Evolutionary conservation across 495 filamentous ascomycete species (phyloP).

Genomic region (Cercophora scortea): DNA sequence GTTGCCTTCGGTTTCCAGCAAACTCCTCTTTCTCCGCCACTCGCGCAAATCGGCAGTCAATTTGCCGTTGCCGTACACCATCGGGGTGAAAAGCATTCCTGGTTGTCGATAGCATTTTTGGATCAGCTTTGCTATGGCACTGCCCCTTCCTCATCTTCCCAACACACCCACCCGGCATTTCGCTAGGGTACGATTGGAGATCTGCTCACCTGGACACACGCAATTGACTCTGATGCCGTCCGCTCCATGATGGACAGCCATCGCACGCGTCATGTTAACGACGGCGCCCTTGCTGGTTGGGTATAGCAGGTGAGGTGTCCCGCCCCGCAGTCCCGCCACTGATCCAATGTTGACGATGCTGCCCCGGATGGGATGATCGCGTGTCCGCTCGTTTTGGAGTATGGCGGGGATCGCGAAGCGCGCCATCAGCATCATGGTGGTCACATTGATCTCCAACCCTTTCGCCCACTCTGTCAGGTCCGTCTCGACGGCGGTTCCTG

Average conservation of each 20-base stretch:
- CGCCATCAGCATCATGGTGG: slow-evolving; percentile 51
- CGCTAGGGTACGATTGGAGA: neutral
- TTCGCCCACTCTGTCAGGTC: slow-evolving; percentile 46
- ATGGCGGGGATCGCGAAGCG: slow-evolving; percentile 49
- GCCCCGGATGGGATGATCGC: slow-evolving; percentile 32
- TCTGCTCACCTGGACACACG: slow-evolving; percentile 41
- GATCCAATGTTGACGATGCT: slow-evolving; percentile 44
- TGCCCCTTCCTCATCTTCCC: too few relatives aligned
- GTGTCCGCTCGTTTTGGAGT: slow-evolving; percentile 26
- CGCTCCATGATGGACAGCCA: slow-evolving; percentile 48
- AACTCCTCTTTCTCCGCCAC: slow-evolving; percentile 38
- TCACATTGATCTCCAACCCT: slow-evolving; percentile 49
- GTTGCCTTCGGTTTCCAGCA: slow-evolving; percentile 47
- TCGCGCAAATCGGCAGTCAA: slow-evolving; percentile 43
- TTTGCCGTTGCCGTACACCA: slow-evolving; percentile 43
- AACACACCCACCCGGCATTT: neutral
- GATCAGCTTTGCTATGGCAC: neutral
- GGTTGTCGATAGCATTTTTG: neutral
- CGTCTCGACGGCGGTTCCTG: slow-evolving; percentile 46
- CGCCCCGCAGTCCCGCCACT: slow-evolving; percentile 49
- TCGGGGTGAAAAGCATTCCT: slow-evolving; percentile 53
- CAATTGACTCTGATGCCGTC: slow-evolving; percentile 52
- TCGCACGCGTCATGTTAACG: slow-evolving; percentile 51
- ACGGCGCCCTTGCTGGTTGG: slow-evolving; percentile 55
- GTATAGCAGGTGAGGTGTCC: slow-evolving; percentile 52